Evolutionary conservation across 208 protist genomes (phyloP), one percentile per base, ranked within the genome.

Genomic region (Trichomonas tenax): DNA sequence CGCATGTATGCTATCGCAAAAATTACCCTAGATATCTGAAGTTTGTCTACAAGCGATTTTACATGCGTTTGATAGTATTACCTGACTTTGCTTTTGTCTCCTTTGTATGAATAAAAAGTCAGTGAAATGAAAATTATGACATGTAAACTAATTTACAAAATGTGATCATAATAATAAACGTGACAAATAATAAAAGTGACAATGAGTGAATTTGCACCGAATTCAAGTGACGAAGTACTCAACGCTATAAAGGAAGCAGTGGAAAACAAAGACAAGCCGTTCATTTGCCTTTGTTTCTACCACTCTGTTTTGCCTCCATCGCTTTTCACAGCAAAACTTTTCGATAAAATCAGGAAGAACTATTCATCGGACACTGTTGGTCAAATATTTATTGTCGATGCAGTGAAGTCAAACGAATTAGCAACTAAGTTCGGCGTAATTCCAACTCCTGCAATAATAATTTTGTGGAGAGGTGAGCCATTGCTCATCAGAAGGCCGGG

Each of bases 331-430:
- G 86, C 86, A 51, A 44, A 23, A 15, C 51, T 93, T 58, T 93
- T 93, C 31, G 45, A 93, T 17, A 93, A 93, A 93, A 48, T 93
- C 31, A 38, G 86, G 3, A 93, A 23, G 34, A 93, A 93, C 31
- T 93, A 44, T 93, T 48, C 44, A 38, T 93, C 86, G 26, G 86
- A 93, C 38, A 44, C 86, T 38, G 86, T 93, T 15, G 86, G 86
- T 0, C 41, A 93, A 93, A 51, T 93, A 93, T 93, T 93, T 38
- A 93, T 93, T 38, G 26, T 93, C 38, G 86, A 93, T 51, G 86
- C 86, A 51, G 15, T 44, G 8, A 93, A 93, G 31, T 48, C 41
- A 17, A 14, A 41, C 10, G 14, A 93, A 93, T 93, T 41, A 17
- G 86, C 86, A 26, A 44, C 86, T 11, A 93, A 51, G 6, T 93